Evolutionary conservation across 2,329 filamentous ascomycete genomes (phyloP), one percentile per base, ranked within the genome.

Genomic region (Nemania diffusa): DNA sequence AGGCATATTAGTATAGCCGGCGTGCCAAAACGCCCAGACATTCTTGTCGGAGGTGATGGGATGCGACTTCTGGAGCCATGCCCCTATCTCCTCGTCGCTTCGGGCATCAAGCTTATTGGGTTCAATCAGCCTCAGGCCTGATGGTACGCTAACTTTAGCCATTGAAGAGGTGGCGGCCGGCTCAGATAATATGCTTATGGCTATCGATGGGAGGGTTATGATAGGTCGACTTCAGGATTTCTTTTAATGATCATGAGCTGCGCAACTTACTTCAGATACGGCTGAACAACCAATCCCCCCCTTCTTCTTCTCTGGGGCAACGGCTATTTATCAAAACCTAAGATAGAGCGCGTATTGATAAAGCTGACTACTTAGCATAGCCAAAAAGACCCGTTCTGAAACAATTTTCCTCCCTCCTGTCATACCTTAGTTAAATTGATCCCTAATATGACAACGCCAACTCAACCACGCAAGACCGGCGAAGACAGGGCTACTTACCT

Each of bases 1-100:
- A 0, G 73, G 59, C 77, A 79, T 80, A 5, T 73, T 68, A 17
- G 62, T 34, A 29, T 78, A 74, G 2, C 81, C 81, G 1, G 76
- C 61, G 67, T 82, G 73, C 81, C 81, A 83, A 69, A 78, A 83
- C 4, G 80, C 79, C 81, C 81, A 83, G 1, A 83, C 72, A 56
- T 83, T 83, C 72, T 78, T 81, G 46, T 81, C 78, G 0, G 79
- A 79, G 11, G 70, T 75, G 26, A 81, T 72, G 0, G 77, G 76
- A 4, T 75, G 73, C 34, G 73, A 69, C 1, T 62, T 64, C 29
- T 75, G 75, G 15, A 81, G 72, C 66, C 68, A 72, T 26, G 65
- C 58, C 5, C 74, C 69, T 60, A 80, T 79, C 34, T 80, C 79
- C 7, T 73, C 69, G 57, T 78, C 73, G 7, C 73, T 71, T 37